Conservation (phyloP, 83 land plant genomes). For the Picea abies region DNA sequence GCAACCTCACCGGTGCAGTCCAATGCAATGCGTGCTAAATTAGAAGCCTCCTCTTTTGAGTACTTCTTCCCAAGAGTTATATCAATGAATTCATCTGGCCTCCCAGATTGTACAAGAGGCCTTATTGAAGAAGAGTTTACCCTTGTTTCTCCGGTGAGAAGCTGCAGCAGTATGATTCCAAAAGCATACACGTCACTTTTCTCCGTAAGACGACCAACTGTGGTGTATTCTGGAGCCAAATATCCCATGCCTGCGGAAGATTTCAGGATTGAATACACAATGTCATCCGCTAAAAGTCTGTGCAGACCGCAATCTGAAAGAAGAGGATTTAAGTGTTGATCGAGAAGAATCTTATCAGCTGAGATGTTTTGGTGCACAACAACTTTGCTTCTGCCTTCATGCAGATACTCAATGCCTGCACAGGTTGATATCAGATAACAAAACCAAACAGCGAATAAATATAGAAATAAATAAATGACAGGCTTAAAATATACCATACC, state of each 20-base stretch:
- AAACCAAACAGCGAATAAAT: background rate
- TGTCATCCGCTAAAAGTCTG: slow-evolving; percentile 75
- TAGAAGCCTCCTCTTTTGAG: slow-evolving; percentile 45
- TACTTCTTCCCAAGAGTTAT: slow-evolving; percentile 44
- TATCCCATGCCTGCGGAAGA: slow-evolving; percentile 48
- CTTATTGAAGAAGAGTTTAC: slow-evolving; percentile 25
- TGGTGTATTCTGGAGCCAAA: slow-evolving; percentile 46
- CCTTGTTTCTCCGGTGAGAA: slow-evolving; percentile 55
- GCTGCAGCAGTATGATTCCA: slow-evolving; percentile 71
- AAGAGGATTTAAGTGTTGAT: slow-evolving; percentile 44
- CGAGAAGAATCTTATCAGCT: slow-evolving; percentile 64
- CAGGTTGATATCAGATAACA: background rate
- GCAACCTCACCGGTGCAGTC: slow-evolving; percentile 59
- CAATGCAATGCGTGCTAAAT: slow-evolving; percentile 53
- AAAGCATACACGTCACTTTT: slow-evolving; percentile 80
- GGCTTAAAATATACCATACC: no score
- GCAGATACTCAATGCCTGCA: slow-evolving; percentile 64
- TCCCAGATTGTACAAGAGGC: slow-evolving; percentile 33
- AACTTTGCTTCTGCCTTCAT: slow-evolving; percentile 32
- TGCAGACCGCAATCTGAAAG: slow-evolving; percentile 42
- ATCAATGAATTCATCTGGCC: slow-evolving; percentile 56
- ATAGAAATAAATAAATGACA: no score
- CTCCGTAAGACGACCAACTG: slow-evolving; percentile 64
- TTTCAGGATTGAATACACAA: slow-evolving; percentile 67
- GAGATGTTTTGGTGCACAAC: slow-evolving; percentile 72